Conservation (phyloP, 768 basidiomycete genomes). For the Myochromella boudieri region DNA sequence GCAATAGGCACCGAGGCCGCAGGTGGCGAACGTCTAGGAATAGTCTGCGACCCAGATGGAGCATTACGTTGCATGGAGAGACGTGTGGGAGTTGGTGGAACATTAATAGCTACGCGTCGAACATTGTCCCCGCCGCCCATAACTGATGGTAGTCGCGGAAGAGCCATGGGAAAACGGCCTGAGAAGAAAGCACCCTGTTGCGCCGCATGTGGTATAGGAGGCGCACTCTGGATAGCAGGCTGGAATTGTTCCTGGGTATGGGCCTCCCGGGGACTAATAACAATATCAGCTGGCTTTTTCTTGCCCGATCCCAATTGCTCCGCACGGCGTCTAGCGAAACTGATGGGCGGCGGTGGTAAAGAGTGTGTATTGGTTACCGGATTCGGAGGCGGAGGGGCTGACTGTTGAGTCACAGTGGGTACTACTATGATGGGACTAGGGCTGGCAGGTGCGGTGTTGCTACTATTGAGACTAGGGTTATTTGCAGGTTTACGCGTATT, state of each 20-base stretch:
- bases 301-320: slow-evolving; percentile 56
- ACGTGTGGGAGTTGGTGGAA: slow-evolving; percentile 73
- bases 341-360: slow-evolving; percentile 69
- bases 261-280: slow-evolving; percentile 69
- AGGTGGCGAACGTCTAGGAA: slow-evolving; percentile 48
- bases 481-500: slow-evolving; percentile 27
- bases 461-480: slow-evolving; percentile 16
- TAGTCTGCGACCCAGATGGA: slow-evolving; percentile 24
- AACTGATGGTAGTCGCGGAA: slow-evolving; percentile 63
- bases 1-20: slow-evolving; percentile 69
- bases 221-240: slow-evolving; percentile 76
- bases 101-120: slow-evolving; percentile 54
- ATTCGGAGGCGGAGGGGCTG: slow-evolving; percentile 26
- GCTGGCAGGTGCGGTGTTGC: slow-evolving; percentile 29
- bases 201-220: slow-evolving; percentile 57
- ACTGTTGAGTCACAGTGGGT: slow-evolving; percentile 23
- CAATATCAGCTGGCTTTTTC: slow-evolving; percentile 77
- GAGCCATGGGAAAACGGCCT: slow-evolving; percentile 57
- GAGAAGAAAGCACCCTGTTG: slow-evolving; percentile 40
- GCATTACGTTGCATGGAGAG: slow-evolving; percentile 46
- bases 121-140: slow-evolving; percentile 41
- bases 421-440: slow-evolving; percentile 31
- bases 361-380: slow-evolving; percentile 34
- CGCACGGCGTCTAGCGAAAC: slow-evolving; percentile 75
- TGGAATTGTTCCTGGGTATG: slow-evolving; percentile 54